Evolutionary conservation across 139 green algal species (phyloP), one percentile per base, ranked within the genome.

Genomic region (Auxenochlorella protothecoides): DNA sequence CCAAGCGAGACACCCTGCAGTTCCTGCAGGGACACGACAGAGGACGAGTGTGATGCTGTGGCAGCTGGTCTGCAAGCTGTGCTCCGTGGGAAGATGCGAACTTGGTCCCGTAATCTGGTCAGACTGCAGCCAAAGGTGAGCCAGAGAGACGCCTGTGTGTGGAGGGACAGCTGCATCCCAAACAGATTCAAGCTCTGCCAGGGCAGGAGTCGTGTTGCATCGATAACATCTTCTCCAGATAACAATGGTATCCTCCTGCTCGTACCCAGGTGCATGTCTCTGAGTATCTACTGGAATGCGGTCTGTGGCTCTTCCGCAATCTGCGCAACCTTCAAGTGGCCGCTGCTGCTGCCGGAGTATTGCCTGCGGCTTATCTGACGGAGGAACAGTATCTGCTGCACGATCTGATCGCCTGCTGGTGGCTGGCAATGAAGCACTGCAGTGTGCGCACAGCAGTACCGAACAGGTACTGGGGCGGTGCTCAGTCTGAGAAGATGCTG

Each of bases 381-480:
- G 71, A 76, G 53, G 27, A 74, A 57, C 54, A 68, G 27, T 55
- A 70, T 9, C 56, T 83, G 16, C 52, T 73, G 15, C 78, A 83
- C 69, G 78, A 83, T 59, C 65, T 83, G 3, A 59, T 73, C 12
- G 72, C 78, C 64, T 83, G 76, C 70, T 83, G 63, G 55, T 83
- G 77, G 77, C 70, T 78, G n/a, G 77, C 73, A 0, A 63, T 82
- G 65, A 82, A 82, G 72, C 68, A 79, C 63, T 76, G 68, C 56
- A 77, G 68, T 44, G 16, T 82, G 10, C 68, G 77, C 27, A 82
- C 77, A 5, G 72, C 73, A 0, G 77, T 82, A 9, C 77, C 77
- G n/a, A 82, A 82, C 69, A 67, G 72, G 72, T 77, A 44, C 27
- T 62, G 9, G 57, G 11, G 57, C 57, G 57, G 9, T 62, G 57